Evolutionary conservation across 1,139 yeast genomes (phyloP), one percentile per base, ranked within the genome.

Genomic region (Blastobotrys malaysiensis): DNA sequence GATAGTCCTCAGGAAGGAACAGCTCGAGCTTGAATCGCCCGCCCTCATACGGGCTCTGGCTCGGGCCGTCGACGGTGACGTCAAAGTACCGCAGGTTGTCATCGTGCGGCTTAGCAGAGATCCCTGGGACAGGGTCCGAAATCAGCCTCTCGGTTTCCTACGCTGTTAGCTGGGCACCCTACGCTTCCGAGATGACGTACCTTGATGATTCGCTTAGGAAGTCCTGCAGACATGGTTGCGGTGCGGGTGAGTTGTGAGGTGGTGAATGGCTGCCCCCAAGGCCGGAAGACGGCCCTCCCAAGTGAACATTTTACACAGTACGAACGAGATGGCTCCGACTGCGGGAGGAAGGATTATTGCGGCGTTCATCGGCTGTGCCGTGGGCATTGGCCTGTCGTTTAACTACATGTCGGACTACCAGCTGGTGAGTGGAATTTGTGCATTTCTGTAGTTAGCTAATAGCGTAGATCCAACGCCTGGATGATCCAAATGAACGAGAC

Each of bases 81-180:
- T 89, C 89, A 67, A 93, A 93, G 69, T 93, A 89, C 61, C 99
- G 81, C 63, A 93, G 77, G 70, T 93, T 93, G 59, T 90, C 97
- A 57, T 91, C 98, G 60, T 88, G 95, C 5, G 99, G 99, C 48
- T 76, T 80, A 1, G 99, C 99, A 1, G 85, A 79, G 65, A 93
- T 95, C 1, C 99, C 99, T 1, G 97, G 96, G 1, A 93, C 98
- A 0, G 99, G 99, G 65, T 95, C 99, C 44, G 91, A 83, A 43
- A 86, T 86, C 49, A 93, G 76, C 61, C 97, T 78, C 69, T 93
- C 97, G 7, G 98, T 91, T 73, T 95, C 99, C 84, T 81, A 51
- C 13, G 16, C 22, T 19, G 43, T 46, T 45, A 26, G 43, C 19
- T 31, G 19, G 9, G 20, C 14, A n/a, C 9, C 19, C 36, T 21